Conservation (phyloP, 2,329 filamentous ascomycete genomes). For the Fusarium sublunatum region DNA sequence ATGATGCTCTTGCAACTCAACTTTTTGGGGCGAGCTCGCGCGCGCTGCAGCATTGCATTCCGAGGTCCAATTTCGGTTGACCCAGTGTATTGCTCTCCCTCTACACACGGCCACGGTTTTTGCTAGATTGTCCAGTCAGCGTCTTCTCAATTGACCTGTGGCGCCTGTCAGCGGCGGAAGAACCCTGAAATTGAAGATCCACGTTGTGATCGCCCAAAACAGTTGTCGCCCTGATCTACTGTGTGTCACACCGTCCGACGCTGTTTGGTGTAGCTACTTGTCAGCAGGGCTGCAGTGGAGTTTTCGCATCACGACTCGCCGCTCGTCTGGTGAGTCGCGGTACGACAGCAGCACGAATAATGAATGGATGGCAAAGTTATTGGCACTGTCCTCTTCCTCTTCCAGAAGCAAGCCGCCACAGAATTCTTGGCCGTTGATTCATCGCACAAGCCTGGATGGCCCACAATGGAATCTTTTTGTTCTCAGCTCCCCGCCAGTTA, state of each 20-base stretch:
- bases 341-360: conserved; percentile 5
- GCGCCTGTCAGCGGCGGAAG: conserved; percentile 36
- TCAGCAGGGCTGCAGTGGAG: conserved; percentile 3
- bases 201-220: conserved; percentile 36
- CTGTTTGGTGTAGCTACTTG: background rate
- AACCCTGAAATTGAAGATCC: conserved; percentile 29
- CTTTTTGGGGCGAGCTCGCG: conserved; percentile 18
- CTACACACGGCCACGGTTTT: conserved; percentile 25
- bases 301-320: conserved; percentile 19
- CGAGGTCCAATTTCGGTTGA: conserved; percentile 41
- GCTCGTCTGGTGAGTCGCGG: background rate
- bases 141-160: conserved; percentile 32
- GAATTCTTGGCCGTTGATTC: conserved; percentile 33
- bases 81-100: conserved; percentile 13
- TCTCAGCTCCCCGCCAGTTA: conserved; percentile 27
- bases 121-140: conserved; percentile 25
- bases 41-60: conserved; percentile 8
- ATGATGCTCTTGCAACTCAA: conserved; percentile 4
- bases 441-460: conserved; percentile 12
- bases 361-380: background rate
- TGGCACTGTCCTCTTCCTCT: conserved; percentile 22
- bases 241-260: conserved; percentile 36
- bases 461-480: conserved; percentile 26
- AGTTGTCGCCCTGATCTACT: conserved; percentile 23
- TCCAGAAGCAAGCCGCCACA: conserved; percentile 41